Conservation (phyloP, 169 alveolate genomes). For the Plasmodium reichenowi region DNA sequence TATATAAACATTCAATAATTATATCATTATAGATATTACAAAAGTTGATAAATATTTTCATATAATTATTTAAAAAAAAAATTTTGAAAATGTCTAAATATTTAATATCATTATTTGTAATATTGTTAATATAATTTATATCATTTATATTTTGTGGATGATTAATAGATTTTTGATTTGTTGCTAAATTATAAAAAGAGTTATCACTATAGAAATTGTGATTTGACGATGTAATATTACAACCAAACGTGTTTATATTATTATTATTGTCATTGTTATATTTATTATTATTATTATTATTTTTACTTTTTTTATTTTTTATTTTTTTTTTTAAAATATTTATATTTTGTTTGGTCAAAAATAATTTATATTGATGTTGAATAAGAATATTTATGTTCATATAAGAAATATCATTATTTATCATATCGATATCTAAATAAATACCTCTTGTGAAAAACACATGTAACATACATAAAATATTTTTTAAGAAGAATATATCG, state of each 20-base stretch:
- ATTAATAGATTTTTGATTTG: too few relatives aligned
- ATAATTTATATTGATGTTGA: conserved; percentile 17
- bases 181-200: too few relatives aligned
- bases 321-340: neutral
- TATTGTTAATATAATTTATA: neutral
- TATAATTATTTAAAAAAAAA: conserved; percentile 35
- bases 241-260: neutral
- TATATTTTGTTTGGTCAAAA: neutral
- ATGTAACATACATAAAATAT: conserved; percentile 55
- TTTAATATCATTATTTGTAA: conserved; percentile 12
- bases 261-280: neutral
- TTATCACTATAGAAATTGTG: too few relatives aligned
- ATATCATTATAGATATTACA: conserved; percentile 67
- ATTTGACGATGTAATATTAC: too few relatives aligned
- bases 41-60: conserved; percentile 36
- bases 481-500: conserved; percentile 49
- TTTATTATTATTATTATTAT: neutral
- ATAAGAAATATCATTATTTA: conserved; percentile 22
- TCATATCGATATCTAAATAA: conserved; percentile 18
- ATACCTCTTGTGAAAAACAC: conserved; percentile 26
- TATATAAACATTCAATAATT: conserved; percentile 57
- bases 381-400: conserved; percentile 17
- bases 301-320: neutral
- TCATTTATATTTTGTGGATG: too few relatives aligned
- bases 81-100: conserved; percentile 14